phyloP scores from a whole-genome alignment of 2,329 filamentous ascomycete species.

The Neofusicoccum laricinum region DNA sequence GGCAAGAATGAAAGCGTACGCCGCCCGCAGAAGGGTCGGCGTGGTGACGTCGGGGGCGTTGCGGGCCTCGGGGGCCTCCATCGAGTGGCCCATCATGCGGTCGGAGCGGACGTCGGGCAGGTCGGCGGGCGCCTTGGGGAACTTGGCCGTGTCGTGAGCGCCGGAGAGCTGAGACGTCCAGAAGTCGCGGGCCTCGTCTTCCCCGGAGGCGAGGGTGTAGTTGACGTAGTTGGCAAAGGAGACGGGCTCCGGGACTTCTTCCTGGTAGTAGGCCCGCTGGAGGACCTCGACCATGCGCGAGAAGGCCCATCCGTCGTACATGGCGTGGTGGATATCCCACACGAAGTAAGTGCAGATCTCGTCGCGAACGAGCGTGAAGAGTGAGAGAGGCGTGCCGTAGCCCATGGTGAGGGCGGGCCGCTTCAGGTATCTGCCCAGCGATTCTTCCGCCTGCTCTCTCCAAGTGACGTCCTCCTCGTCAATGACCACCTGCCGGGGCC shows the following conservation, averaged over 20 bases:
- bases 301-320: conserved; percentile 1
- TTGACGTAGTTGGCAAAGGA: neutral
- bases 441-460: neutral
- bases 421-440: neutral
- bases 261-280: neutral
- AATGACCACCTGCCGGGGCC: neutral
- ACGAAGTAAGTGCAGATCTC: neutral
- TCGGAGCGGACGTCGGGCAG: neutral
- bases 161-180: neutral
- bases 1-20: neutral
- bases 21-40: neutral
- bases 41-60: neutral
- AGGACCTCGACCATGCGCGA: neutral
- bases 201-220: neutral
- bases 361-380: no score
- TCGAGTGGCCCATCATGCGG: neutral
- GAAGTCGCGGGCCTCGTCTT: neutral
- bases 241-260: neutral
- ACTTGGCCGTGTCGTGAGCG: neutral
- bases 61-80: neutral
- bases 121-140: neutral
- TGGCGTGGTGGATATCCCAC: neutral
- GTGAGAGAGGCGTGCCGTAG: no score
- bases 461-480: neutral
- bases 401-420: no score